These are phyloP conservation scores for Medicago arabica DNA, from an alignment of 306 rosid species.

Conservation along the genomic window DNA sequence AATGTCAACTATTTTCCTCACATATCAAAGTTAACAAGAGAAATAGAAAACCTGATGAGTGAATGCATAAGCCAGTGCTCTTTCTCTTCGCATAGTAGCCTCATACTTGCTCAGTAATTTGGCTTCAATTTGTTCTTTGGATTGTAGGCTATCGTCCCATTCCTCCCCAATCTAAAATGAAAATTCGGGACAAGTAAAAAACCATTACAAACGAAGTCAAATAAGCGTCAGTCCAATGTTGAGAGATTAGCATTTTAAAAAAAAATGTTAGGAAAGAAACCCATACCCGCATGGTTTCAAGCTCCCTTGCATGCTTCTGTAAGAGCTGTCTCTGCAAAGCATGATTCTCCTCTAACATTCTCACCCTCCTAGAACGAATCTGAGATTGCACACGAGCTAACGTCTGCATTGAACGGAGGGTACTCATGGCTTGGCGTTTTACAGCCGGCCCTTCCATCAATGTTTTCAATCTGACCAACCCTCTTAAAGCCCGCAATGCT, in stretches of 20 bases:
- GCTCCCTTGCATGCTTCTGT: constrained; percentile 90
- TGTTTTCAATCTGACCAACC: constrained; percentile 83
- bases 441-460: constrained; percentile 88
- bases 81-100: constrained; percentile 93
- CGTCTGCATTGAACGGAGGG: constrained; percentile 95
- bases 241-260: constrained; percentile 16
- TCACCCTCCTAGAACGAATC: constrained; percentile 84
- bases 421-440: constrained; percentile 87
- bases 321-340: constrained; percentile 93
- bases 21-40: constrained; percentile 23
- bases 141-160: constrained; percentile 97
- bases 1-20: constrained; percentile 19
- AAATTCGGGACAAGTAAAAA: constrained; percentile 19
- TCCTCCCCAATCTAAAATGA: constrained; percentile 85
- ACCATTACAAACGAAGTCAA: constrained; percentile 31
- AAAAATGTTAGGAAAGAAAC: constrained; percentile 35
- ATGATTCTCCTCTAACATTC: constrained; percentile 95
- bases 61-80: constrained; percentile 96
- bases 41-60: constrained; percentile 82
- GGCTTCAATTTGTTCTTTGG: constrained; percentile 96
- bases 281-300: constrained; percentile 81
- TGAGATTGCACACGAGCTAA: constrained; percentile 93
- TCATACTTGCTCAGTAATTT: constrained; percentile 80
- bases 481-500: constrained; percentile 89
- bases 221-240: neutral